Evolutionary conservation across 306 rosid genomes (phyloP).

Genomic region (Castanospermum australe): DNA sequence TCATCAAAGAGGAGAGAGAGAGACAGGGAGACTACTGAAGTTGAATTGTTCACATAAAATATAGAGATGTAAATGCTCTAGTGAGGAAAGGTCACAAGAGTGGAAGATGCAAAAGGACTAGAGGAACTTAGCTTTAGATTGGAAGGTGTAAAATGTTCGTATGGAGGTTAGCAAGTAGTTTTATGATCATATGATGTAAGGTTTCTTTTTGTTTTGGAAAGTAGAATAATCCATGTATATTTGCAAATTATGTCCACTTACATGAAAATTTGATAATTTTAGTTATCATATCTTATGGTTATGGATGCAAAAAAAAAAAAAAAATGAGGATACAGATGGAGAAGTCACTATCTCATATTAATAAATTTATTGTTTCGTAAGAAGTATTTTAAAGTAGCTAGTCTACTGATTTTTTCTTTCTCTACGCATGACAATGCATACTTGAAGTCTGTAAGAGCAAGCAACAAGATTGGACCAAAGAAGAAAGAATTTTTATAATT

Average conservation of each 20-base stretch:
- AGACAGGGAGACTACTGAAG: no score
- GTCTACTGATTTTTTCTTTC: neutral
- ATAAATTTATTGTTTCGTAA: neutral
- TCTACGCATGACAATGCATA: neutral
- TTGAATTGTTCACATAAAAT: neutral
- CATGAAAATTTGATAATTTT: neutral
- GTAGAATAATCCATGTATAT: neutral
- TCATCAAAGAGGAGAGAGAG: no score
- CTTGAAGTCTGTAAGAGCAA: neutral
- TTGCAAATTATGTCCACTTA: neutral
- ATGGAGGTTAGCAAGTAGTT: neutral
- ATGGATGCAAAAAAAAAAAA: slow-evolving; percentile 2
- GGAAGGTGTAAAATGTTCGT: no score
- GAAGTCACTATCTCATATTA: neutral
- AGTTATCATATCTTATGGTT: neutral
- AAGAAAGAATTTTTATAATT: neutral
- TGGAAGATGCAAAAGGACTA: neutral
- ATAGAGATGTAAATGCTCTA: no score
- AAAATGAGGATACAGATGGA: slow-evolving; percentile 13
- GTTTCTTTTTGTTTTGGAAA: neutral
- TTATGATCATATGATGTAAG: neutral
- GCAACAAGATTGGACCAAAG: neutral
- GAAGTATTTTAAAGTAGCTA: neutral
- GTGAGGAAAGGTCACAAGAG: no score
- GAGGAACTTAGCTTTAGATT: neutral